These are phyloP conservation scores for Xylaria sp. DNA, from an alignment of 2,329 filamentous ascomycete species.

Conservation along the genomic window DNA sequence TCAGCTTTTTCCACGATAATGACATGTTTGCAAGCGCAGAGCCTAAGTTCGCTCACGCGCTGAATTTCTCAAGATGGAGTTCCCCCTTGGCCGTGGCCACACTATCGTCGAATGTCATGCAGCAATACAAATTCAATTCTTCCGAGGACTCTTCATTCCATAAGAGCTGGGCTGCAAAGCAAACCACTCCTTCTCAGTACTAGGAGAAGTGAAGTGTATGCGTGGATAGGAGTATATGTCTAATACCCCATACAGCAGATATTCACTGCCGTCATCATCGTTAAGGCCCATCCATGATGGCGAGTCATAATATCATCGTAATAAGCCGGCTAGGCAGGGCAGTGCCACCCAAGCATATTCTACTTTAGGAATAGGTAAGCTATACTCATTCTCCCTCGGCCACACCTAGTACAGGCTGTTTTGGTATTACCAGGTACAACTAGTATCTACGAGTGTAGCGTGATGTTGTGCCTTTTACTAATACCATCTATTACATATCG, in stretches of 20 bases:
- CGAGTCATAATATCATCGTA: slow-evolving; percentile 8
- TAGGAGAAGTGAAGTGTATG: neutral
- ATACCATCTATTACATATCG: neutral
- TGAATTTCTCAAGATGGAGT: slow-evolving; percentile 5
- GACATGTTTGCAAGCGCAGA: neutral
- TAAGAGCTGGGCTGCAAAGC: neutral
- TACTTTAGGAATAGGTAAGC: slow-evolving; percentile 24
- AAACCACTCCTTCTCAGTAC: neutral
- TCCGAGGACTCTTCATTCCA: neutral
- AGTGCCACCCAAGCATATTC: slow-evolving; percentile 18
- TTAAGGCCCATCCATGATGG: neutral
- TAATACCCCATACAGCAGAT: too few relatives aligned
- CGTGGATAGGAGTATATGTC: too few relatives aligned
- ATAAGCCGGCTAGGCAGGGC: slow-evolving; percentile 7
- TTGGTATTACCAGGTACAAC: neutral
- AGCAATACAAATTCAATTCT: neutral
- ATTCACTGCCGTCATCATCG: neutral
- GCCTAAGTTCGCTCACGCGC: neutral
- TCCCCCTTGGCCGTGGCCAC: neutral
- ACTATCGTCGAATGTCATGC: neutral
- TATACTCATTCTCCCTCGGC: neutral
- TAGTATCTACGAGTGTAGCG: neutral
- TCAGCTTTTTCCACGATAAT: neutral
- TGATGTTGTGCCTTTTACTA: neutral
- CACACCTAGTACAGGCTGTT: neutral